Base-by-base conservation (phyloP, 495 filamentous ascomycete species). In the Choiromyces venosus region DNA sequence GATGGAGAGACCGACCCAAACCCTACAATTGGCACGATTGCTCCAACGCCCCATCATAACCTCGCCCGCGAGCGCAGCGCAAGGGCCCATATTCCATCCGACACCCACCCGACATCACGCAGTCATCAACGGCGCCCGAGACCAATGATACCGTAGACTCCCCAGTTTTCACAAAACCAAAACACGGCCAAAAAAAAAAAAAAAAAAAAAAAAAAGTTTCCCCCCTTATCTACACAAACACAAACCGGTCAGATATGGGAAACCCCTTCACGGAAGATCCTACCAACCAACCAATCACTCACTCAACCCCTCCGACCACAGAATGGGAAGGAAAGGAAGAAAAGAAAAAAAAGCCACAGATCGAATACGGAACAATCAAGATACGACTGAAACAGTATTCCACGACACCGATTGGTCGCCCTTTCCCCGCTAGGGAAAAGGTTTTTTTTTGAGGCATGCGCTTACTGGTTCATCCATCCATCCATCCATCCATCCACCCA, bases 1-100 rank as follows among this genome's bases (percentile, higher is more conserved):
- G n/a, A n/a, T n/a, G n/a, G 52, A 61, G 52, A 9, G 3, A 52
- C n/a, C 6, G 5, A 56, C 12, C 12, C 0, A n/a, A 56, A 56
- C 0, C 25, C 25, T 29, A 12, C 52, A 61, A 61, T 61, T 61
- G 52, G 52, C n/a, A 10, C 52, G n/a, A 10, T 25, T 25, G 2
- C 6, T 21, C n/a, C 0, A 61, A 29, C 42, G 18, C 5, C 52
- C 52, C n/a, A n/a, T n/a, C 52, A 29, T 10, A 29, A 12, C n/a
- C 16, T 10, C 52, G 9, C 10, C 52, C 52, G 9, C n/a, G 52
- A 29, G 52, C 52, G 52, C 52, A 29, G 52, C 52, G 52, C 52
- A 61, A 61, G 52, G 52, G 52, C 52, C 52, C 52, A 61, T 61
- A 61, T 29, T 61, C 52, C 25, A 61, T 42, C 40, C 40, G 40